A percentile compares a stretch with the other conserved stretches of the same genome.
Evolutionary conservation across 345 rosid species (phyloP).

Genomic region (Salix koriyanagi): DNA sequence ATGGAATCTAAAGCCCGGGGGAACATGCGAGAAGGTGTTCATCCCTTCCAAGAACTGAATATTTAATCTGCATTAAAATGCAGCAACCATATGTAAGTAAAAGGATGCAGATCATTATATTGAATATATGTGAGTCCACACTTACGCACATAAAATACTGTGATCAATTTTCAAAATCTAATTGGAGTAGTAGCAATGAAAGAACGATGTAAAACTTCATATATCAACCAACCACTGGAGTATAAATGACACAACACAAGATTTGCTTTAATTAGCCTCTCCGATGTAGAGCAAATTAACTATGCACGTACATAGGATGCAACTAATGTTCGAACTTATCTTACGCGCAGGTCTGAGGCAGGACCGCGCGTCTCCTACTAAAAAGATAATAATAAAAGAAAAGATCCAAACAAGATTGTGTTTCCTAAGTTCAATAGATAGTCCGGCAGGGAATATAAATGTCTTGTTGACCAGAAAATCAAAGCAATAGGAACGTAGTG

Average conservation of each 20-base stretch:
- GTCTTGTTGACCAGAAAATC: not conserved
- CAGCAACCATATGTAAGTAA: not conserved
- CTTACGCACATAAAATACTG: not conserved
- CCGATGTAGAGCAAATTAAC: too few species aligned
- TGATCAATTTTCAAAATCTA: not conserved
- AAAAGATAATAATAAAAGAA: not conserved
- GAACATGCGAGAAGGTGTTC: conserved; percentile 22
- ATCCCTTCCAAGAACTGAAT: not conserved
- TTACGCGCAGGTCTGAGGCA: too few species aligned
- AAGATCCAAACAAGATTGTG: not conserved
- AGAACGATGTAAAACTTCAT: not conserved
- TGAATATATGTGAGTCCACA: not conserved
- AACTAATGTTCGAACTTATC: too few species aligned
- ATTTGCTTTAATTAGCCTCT: not conserved
- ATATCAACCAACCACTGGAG: not conserved
- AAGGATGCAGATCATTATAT: not conserved
- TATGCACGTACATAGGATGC: too few species aligned
- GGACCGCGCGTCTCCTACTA: not conserved
- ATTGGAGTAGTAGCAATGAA: not conserved
- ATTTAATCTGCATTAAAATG: not conserved
- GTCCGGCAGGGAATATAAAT: not conserved
- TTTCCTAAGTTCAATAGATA: not conserved
- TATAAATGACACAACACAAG: not conserved
- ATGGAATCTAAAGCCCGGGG: conserved; percentile 30
- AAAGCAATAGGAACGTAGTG: not conserved